Conservation (phyloP, 306 rosid genomes). For the Medicago ruthenica region DNA sequence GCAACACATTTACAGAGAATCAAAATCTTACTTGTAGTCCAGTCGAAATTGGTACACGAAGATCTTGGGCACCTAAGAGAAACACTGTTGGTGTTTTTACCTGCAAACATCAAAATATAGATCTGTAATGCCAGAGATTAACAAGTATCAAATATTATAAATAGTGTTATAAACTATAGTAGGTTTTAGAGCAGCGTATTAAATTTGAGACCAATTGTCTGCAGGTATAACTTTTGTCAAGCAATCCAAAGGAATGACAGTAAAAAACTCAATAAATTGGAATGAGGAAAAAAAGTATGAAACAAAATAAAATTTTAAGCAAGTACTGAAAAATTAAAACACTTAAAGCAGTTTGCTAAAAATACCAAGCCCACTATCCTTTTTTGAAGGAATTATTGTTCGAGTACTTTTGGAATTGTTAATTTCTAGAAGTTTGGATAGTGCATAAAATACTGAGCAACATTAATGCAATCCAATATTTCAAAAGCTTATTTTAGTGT, state of each 20-base stretch:
- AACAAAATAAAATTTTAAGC: slow-evolving; percentile 19
- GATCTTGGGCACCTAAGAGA: slow-evolving; percentile 91
- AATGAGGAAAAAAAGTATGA: slow-evolving; percentile 5
- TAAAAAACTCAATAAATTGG: not conserved
- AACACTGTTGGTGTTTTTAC: slow-evolving; percentile 88
- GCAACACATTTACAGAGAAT: slow-evolving; percentile 16
- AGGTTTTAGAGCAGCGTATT: not conserved
- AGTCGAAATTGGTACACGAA: slow-evolving; percentile 70
- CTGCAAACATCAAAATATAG: slow-evolving; percentile 54
- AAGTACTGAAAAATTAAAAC: slow-evolving; percentile 1
- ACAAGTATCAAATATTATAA: slow-evolving; percentile 5
- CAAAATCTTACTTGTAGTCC: slow-evolving; percentile 56
- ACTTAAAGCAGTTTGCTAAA: slow-evolving; percentile 8
- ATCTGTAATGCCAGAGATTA: slow-evolving; percentile 24
- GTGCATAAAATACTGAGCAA: slow-evolving; percentile 5
- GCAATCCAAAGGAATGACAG: slow-evolving; percentile 24
- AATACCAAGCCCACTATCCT: not conserved
- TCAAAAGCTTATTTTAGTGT: slow-evolving; percentile 33
- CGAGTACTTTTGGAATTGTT: slow-evolving; percentile 1
- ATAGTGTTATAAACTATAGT: not conserved
- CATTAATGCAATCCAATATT: not conserved
- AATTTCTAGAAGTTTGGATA: slow-evolving; percentile 6
- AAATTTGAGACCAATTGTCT: slow-evolving; percentile 14
- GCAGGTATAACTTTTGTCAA: not conserved
- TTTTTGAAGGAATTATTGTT: not conserved